Evolutionary conservation across 1,284 basidiomycete genomes (phyloP).

Genomic region (Naganishia sp.): DNA sequence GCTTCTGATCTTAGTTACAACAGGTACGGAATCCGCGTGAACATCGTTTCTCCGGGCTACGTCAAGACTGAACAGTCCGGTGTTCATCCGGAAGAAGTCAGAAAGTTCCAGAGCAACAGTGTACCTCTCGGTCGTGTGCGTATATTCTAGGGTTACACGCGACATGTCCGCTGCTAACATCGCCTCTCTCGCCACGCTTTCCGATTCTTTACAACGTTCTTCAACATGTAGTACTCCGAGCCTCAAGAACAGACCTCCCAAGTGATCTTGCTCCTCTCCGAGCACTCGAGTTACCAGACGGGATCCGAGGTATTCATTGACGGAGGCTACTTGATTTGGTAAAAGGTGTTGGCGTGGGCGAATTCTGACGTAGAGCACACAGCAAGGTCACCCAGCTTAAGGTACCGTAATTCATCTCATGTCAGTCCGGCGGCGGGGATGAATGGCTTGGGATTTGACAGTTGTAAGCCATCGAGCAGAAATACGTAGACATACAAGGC

Average conservation of each 20-base stretch:
- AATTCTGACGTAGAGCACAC: too few species aligned
- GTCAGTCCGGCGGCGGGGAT: too few species aligned
- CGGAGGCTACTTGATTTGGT: constrained; percentile 41
- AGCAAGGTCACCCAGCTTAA: too few species aligned
- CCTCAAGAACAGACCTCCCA: constrained; percentile 58
- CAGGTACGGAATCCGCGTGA: constrained; percentile 60
- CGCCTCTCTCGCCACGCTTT: neutral
- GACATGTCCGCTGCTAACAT: constrained; percentile 45
- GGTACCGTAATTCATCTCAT: too few species aligned
- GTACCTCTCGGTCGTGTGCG: constrained; percentile 28
- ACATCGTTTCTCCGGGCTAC: constrained; percentile 64
- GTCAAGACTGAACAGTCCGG: constrained; percentile 49
- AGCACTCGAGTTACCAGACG: constrained; percentile 56
- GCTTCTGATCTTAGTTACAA: neutral
- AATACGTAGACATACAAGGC: too few species aligned
- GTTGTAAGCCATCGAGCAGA: too few species aligned
- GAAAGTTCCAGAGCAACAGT: constrained; percentile 51
- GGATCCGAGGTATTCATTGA: constrained; percentile 57
- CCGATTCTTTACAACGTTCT: neutral
- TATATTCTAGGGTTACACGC: constrained; percentile 50
- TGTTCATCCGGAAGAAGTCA: constrained; percentile 42
- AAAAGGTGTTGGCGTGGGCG: neutral
- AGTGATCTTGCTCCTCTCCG: constrained; percentile 57
- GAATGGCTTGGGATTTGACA: too few species aligned
- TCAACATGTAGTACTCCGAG: constrained; percentile 49